Evolutionary conservation across 192 early-diverging fungal species (phyloP).

Genomic region (Coemansia sp.): DNA sequence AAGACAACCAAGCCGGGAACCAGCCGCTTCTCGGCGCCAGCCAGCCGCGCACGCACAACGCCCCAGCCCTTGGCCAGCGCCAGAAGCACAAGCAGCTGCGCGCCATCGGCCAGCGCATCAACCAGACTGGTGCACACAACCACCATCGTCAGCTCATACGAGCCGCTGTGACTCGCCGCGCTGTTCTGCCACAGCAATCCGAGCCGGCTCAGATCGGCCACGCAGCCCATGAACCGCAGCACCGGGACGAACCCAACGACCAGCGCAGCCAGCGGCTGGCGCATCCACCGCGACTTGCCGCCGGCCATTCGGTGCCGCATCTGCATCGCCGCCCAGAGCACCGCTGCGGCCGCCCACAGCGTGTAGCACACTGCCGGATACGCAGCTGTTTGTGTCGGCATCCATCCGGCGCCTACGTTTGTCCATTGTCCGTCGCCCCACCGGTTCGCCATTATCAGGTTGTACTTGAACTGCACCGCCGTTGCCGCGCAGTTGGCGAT

Average conservation of each 20-base stretch:
- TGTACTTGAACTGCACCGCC: conserved; percentile 55
- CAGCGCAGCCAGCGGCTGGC: conserved; percentile 16
- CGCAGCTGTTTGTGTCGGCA: conserved; percentile 38
- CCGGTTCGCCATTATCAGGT: conserved; percentile 52
- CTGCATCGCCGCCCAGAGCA: conserved; percentile 21
- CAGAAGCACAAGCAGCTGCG: conserved; percentile 32
- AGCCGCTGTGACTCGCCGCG: conserved; percentile 2
- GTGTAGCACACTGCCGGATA: conserved; percentile 34
- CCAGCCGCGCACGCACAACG: conserved; percentile 40
- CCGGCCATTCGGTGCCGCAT: conserved; percentile 1
- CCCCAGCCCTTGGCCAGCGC: conserved; percentile 52
- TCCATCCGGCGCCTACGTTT: conserved; percentile 48
- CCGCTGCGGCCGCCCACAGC: conserved; percentile 30
- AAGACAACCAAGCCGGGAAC: conserved; percentile 43
- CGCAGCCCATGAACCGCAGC: conserved; percentile 37
- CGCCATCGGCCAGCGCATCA: conserved; percentile 42
- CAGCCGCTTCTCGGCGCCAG: conserved; percentile 41
- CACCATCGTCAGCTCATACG: conserved; percentile 46
- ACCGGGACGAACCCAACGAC: conserved; percentile 32
- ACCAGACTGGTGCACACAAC: conserved; percentile 48
- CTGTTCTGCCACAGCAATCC: conserved; percentile 18
- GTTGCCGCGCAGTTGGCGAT: conserved; percentile 51
- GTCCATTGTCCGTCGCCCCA: conserved; percentile 48
- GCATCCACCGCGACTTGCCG: neutral
- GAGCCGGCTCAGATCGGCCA: conserved; percentile 49